Conservation (phyloP, 139 green algal genomes). For the Chlamydomonas schloesseri region DNA sequence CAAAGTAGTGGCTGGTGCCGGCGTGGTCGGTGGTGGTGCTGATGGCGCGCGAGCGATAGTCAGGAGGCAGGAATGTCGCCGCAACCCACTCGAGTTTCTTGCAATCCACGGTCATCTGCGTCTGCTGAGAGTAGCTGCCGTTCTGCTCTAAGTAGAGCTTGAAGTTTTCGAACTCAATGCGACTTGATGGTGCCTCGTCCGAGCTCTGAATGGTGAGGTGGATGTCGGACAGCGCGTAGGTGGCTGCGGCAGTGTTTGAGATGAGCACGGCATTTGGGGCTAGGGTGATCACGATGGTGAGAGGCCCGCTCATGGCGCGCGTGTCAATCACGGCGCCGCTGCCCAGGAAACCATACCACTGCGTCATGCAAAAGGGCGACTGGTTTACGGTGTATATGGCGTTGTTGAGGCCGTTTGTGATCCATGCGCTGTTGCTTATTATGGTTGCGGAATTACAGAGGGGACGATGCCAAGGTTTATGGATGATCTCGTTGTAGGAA, state of each 20-base stretch:
- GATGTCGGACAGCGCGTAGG: neutral
- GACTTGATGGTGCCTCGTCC: neutral
- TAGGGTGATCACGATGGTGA: neutral
- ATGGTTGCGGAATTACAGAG: no score
- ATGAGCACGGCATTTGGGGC: neutral
- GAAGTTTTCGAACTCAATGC: neutral
- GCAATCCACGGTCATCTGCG: neutral
- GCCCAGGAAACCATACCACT: neutral
- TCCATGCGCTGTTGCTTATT: neutral
- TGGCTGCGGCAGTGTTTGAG: neutral
- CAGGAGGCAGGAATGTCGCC: neutral
- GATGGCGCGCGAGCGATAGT: conserved; percentile 4
- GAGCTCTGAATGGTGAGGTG: neutral
- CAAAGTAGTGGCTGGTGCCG: conserved; percentile 6
- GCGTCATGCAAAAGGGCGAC: neutral
- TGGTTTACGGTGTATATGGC: neutral
- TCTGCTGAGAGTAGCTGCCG: neutral
- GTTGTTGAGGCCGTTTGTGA: neutral
- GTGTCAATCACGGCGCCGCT: conserved; percentile 11
- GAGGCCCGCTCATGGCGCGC: neutral
- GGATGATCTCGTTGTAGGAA: no score
- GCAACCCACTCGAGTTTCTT: neutral
- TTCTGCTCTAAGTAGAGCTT: neutral
- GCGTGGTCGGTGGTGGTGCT: neutral
- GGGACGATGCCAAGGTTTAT: no score